Conservation (phyloP, 139 green algal genomes). For the Mychonastes homosphaera region DNA sequence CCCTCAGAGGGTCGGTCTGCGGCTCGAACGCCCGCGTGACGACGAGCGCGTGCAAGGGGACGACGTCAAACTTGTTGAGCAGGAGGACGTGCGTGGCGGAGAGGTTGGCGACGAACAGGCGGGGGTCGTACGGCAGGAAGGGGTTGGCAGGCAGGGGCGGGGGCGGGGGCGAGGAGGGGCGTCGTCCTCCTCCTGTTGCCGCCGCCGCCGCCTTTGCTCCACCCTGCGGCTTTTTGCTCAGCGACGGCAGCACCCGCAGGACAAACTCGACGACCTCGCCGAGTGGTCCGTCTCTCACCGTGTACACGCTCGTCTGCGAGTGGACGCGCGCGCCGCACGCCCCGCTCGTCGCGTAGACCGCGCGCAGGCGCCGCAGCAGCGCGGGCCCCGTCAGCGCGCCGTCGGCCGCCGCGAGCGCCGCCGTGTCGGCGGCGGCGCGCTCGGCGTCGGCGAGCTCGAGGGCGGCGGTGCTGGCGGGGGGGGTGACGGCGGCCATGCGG, state of each 20-base stretch:
- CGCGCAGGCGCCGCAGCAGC: neutral
- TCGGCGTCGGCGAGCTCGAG: no score
- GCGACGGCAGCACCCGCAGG: slow-evolving; percentile 41
- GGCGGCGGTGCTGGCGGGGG: no score
- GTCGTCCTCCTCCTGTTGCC: neutral
- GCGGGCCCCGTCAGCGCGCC: no score
- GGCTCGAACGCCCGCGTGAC: slow-evolving; percentile 41
- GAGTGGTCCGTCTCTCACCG: no score
- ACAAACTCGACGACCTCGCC: slow-evolving; percentile 34
- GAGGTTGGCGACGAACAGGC: slow-evolving; percentile 58
- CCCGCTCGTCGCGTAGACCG: slow-evolving; percentile 11
- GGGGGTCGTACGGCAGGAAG: slow-evolving; percentile 68
- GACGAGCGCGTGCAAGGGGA: slow-evolving; percentile 33
- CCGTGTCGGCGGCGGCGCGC: no score
- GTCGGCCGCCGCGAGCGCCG: no score
- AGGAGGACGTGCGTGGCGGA: slow-evolving; percentile 50
- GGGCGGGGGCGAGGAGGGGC: neutral
- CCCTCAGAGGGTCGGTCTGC: slow-evolving; percentile 53
- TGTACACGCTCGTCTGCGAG: no score
- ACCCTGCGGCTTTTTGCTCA: slow-evolving; percentile 45
- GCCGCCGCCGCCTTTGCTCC: slow-evolving; percentile 3
- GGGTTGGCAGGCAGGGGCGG: slow-evolving; percentile 45
- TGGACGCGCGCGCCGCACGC: no score
- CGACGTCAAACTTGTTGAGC: slow-evolving; percentile 81
- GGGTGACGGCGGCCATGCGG: no score